phyloP scores from a whole-genome alignment of 257 asterid species.

The Solanum bulbocastanum region DNA sequence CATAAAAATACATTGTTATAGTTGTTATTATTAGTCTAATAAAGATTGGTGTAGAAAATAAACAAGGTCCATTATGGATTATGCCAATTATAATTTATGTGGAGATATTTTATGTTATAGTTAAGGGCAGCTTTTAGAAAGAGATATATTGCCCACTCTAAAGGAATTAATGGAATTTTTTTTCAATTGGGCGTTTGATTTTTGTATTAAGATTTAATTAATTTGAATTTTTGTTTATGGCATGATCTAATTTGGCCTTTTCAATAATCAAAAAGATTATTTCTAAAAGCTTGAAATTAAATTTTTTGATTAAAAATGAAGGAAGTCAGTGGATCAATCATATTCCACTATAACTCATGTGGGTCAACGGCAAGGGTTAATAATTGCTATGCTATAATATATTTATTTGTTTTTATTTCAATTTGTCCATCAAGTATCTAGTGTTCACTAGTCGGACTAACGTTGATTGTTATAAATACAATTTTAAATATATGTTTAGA shows the following conservation, averaged over 20 bases:
- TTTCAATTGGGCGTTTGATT: accelerated
- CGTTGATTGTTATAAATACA: neutral
- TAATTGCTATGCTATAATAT: neutral
- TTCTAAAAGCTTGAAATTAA: neutral
- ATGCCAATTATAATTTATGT: neutral
- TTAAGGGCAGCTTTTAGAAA: neutral
- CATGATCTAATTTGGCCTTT: neutral
- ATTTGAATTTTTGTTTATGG: neutral
- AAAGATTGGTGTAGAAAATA: neutral
- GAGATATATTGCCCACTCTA: neutral
- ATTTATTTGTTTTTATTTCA: too few relatives aligned
- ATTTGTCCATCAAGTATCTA: neutral
- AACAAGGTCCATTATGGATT: neutral
- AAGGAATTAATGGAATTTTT: neutral
- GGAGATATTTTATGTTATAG: neutral
- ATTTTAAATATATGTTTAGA: neutral
- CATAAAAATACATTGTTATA: too few relatives aligned
- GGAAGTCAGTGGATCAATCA: neutral
- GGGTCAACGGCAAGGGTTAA: too few relatives aligned
- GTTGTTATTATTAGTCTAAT: neutral
- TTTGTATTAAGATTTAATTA: neutral
- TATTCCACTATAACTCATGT: neutral
- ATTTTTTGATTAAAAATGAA: too few relatives aligned
- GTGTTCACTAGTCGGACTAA: neutral
- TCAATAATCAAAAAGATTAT: too few relatives aligned